These are phyloP conservation scores for Aspergillus fischeri DNA, from an alignment of 2,329 filamentous ascomycete genomes.

Conservation along the genomic window DNA sequence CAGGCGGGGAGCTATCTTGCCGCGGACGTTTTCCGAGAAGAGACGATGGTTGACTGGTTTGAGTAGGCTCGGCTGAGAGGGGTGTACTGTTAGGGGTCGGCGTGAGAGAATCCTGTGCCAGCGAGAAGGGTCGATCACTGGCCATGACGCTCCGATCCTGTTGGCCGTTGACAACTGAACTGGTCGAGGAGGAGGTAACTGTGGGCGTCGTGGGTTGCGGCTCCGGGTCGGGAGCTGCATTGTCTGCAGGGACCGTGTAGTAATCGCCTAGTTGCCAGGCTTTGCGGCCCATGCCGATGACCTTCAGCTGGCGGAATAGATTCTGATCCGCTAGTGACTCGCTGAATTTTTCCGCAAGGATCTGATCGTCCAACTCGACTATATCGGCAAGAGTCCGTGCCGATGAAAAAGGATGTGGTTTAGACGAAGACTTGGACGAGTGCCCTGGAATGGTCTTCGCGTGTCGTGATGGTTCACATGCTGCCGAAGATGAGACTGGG, in stretches of 20 bases:
- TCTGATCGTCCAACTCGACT: constrained; percentile 35
- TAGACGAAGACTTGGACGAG: neutral
- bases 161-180: constrained; percentile 4
- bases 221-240: constrained; percentile 2
- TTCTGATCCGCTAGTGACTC: constrained; percentile 30
- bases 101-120: neutral
- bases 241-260: constrained; percentile 27
- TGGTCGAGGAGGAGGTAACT: constrained; percentile 6
- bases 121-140: neutral
- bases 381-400: constrained; percentile 29
- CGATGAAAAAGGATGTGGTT: constrained; percentile 5
- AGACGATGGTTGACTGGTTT: neutral
- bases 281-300: constrained; percentile 39
- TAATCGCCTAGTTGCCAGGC: constrained; percentile 35
- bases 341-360: constrained; percentile 29
- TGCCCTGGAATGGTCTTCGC: neutral
- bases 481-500: constrained; percentile 6
- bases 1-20: constrained; percentile 6
- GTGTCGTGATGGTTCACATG: neutral
- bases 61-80: neutral
- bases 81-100: neutral
- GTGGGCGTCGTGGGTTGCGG: constrained; percentile 14
- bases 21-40: constrained; percentile 20
- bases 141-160: neutral
- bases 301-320: constrained; percentile 28